Base-by-base conservation (phyloP, 2,329 filamentous ascomycete species). In the Pyrenochaeta sp. region DNA sequence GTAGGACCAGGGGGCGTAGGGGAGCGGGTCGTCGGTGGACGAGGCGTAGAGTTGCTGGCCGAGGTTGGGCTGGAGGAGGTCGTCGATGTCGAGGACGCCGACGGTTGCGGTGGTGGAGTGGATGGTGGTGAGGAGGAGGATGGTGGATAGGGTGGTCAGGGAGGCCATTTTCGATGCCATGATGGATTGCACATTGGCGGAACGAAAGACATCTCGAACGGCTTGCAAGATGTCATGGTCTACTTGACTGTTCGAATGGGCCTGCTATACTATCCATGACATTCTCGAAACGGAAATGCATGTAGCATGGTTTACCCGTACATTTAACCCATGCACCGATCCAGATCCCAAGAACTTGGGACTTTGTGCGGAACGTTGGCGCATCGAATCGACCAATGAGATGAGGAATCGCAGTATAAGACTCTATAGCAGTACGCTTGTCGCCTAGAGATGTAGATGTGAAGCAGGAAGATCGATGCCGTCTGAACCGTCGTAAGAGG, bases 1-100 rank as follows among this genome's bases (percentile, higher is more conserved):
- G 38, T 55, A 49, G 15, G 55, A 48, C 59, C 59, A 62, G 6
- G 56, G 48, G 7, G 35, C 20, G 36, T 51, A 18, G 7, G 38
- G 36, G 8, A 14, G n/a, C n/a, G 23, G 27, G 22, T 44, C n/a
- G 18, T 18, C 26, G 1, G 3, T 20, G 27, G 22, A 14, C 21
- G 14, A 3, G 15, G n/a, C n/a, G 24, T 19, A 3, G 2, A 20
- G 3, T 10, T 26, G 22, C 31, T 34, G 37, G 9, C 6, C 30
- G 9, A 30, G 32, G n/a, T 47, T 40, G 11, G 48, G 35, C 30
- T 41, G 34, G 7, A 58, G 48, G 9, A 59, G 43, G 14, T 48
- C 10, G 24, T 55, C 35, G 15, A 55, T 53, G 23, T 55, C 30
- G 7, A 59, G 10, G 13, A 51, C 35, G 30, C 52, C 58, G n/a